phyloP scores from a whole-genome alignment of 352 stramenopile genomes.

The Globisporangium nodosum region DNA sequence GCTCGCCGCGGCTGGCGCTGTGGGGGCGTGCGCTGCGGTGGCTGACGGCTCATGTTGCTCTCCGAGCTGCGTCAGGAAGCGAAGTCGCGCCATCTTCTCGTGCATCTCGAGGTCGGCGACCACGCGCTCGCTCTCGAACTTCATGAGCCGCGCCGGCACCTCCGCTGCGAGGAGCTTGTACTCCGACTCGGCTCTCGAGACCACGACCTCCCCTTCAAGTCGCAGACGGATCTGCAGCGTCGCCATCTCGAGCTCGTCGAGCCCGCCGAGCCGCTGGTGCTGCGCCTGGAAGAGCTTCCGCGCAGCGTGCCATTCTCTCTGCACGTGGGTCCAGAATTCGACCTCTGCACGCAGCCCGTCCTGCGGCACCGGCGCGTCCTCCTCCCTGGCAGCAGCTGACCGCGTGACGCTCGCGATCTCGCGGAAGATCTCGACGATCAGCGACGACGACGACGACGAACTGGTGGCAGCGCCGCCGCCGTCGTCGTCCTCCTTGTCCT shows the following conservation, averaged over 20 bases:
- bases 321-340: constrained; percentile 41
- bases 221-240: constrained; percentile 59
- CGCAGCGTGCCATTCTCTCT: constrained; percentile 44
- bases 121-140: constrained; percentile 42
- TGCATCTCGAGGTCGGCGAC: constrained; percentile 38
- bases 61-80: constrained; percentile 56
- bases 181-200: constrained; percentile 30
- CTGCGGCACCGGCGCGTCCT: background rate
- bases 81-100: constrained; percentile 45
- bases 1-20: background rate
- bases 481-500: constrained; percentile 10
- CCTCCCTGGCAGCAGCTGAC: background rate
- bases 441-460: constrained; percentile 19
- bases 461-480: background rate
- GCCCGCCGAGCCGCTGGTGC: constrained; percentile 56
- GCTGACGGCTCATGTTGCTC: constrained; percentile 8
- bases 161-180: constrained; percentile 55
- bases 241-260: constrained; percentile 79
- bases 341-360: constrained; percentile 36
- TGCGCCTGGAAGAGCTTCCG: constrained; percentile 68
- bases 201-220: constrained; percentile 31
- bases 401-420: constrained; percentile 33
- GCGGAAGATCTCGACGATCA: constrained; percentile 62
- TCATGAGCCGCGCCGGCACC: constrained; percentile 26
- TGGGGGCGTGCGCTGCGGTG: background rate